Base-by-base conservation (phyloP, 2,329 filamentous ascomycete species). In the Nemania sp. region DNA sequence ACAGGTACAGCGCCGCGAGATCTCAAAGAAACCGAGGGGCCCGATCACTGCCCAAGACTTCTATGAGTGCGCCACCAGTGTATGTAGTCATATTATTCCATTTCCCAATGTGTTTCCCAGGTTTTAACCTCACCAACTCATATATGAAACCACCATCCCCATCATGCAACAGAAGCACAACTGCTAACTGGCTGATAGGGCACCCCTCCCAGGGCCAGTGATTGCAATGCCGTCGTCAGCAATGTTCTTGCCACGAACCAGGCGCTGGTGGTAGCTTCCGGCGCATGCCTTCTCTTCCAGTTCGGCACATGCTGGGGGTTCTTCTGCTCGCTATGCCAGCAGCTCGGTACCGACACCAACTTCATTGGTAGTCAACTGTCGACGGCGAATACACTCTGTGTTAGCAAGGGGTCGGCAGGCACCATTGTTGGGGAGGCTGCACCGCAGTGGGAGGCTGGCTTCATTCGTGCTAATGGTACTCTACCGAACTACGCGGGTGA, bases 381-480 rank as follows among this genome's bases (percentile, higher is more conserved):
- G 64, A 75, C 73, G 1, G 75, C 76, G 61, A 76, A 80, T 69
- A 72, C 73, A 4, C 72, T 80, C n/a, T 81, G 79, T 67, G 75
- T 80, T 61, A 68, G 71, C 38, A 71, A 73, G 62, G 77, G 77
- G 7, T 73, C 78, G 69, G 72, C 71, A 8, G 79, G 79, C 38
- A 79, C 79, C 41, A 70, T 80, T 43, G 76, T 81, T n/a, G 76
- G 77, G 59, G 72, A 76, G 49, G 75, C 77, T 26, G 64, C 74
- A 20, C 79, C 79, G 24, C 75, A 80, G 72, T 81, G 78, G 78
- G 72, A 80, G 55, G 78, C 77, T 6, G 79, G 79, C 7, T 79
- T 80, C 52, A 70, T 78, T 0, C 75, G 74, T 60, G 56, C 72
- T 5, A 78, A 76, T 1, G 60, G 67, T 7, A 64, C 66, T 4